Percentiles rank a stretch among this genome's conserved stretches.
Evolutionary conservation across 164 flowering plant species (phyloP).

Genomic region (Sedum album): DNA sequence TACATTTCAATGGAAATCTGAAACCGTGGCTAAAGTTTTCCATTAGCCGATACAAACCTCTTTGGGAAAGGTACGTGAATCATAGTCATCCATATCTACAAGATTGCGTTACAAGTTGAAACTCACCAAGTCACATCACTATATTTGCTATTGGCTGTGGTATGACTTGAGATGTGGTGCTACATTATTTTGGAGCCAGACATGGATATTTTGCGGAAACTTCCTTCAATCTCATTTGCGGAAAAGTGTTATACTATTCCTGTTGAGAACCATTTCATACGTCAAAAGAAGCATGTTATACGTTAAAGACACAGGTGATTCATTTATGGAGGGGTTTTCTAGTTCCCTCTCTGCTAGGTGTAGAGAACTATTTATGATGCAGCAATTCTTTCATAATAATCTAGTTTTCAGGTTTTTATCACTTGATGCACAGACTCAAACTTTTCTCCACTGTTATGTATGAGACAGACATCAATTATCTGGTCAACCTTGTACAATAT

Average conservation of each 20-base stretch:
- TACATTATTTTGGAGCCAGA: constrained; percentile 24
- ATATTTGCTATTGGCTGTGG: constrained; percentile 10
- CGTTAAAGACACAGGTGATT: constrained; percentile 19
- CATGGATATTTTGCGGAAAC: constrained; percentile 23
- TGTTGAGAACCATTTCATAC: not conserved
- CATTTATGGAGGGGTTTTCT: constrained; percentile 26
- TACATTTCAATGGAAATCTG: constrained; percentile 83
- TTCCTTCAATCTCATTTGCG: constrained; percentile 10
- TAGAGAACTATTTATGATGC: constrained; percentile 31
- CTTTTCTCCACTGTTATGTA: not conserved
- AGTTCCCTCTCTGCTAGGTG: constrained; percentile 18
- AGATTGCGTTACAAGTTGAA: constrained; percentile 41
- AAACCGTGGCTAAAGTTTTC: constrained; percentile 80
- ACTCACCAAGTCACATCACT: not conserved
- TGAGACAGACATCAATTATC: not conserved
- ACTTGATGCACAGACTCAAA: not conserved
- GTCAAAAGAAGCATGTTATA: constrained; percentile 7
- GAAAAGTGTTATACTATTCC: not conserved
- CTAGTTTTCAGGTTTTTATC: constrained; percentile 11
- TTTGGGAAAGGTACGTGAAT: constrained; percentile 67
- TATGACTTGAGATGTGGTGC: constrained; percentile 5
- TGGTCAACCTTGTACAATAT: not conserved
- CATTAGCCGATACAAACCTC: constrained; percentile 50
- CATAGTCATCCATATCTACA: constrained; percentile 45
- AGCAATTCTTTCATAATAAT: constrained; percentile 36